Evolutionary conservation across 768 basidiomycete species (phyloP), one percentile per base, ranked within the genome.

Genomic region (Rhodotorula kratochvilovae): DNA sequence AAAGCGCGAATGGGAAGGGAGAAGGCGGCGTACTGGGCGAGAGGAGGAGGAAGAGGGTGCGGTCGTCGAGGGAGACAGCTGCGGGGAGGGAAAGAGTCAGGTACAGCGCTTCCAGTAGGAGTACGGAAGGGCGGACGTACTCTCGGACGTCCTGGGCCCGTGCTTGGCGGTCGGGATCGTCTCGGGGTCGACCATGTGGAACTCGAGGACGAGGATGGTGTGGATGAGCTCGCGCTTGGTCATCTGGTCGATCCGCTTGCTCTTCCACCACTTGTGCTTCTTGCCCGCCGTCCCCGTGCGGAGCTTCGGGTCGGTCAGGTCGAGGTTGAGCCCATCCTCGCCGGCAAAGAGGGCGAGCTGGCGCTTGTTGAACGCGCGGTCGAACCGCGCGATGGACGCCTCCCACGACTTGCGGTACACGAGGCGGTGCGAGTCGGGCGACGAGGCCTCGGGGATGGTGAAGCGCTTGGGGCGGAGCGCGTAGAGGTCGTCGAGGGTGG

Each of bases 11-110:
- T 21, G 27, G 29, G 2, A 33, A 5, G 56, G 33, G 48, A 50
- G 5, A 3, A 25, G 39, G 25, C 29, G 19, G 21, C 71, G 25
- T 15, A 74, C 73, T 64, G 0, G 73, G 73, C 1, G 69, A 67
- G 7, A 74, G 59, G 33, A 74, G 63, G 31, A 74, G 58, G 73
- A 74, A 74, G 11, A 74, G 60, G 10, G 54, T 55, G 23, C 63
- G 55, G 35, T 71, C 59, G n/a, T 58, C 50, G n/a, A 74, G 56
- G 3, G 62, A 16, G 1, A 74, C 13, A 2, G 46, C 69, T 68
- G 70, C 17, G 43, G 3, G 43, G 23, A 12, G 42, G n/a, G 27
- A 21, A 17, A 3, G 10, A 1, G 45, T 61, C 39, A 61, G 43
- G 0, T 1, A 11, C 23, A 33, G 7, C 16, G 12, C 5, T 2